Percentiles rank a stretch among this genome's conserved stretches.
phyloP scores from a whole-genome alignment of 176 grass and related monocot genomes.

The Cenchrus americanus region DNA sequence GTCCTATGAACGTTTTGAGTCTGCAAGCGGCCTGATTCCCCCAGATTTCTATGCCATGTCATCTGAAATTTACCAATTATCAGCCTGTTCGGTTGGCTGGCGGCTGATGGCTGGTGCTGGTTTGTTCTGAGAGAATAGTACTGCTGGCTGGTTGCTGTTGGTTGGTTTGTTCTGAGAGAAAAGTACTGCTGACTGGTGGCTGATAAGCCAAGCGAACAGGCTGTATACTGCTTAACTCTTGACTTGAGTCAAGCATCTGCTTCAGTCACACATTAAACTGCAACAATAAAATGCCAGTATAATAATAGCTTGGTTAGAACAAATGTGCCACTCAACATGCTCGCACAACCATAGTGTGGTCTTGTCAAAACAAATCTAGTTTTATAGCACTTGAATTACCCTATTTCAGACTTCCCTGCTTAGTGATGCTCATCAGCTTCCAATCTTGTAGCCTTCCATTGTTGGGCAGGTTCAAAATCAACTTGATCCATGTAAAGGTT shows the following conservation, averaged over 20 bases:
- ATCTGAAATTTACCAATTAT: constrained; percentile 99
- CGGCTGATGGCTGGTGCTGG: too few relatives aligned
- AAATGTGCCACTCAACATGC: constrained; percentile 22
- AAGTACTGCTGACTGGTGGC: too few relatives aligned
- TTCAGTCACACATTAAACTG: constrained; percentile 20
- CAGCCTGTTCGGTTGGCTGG: too few relatives aligned
- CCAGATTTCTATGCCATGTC: constrained; percentile 95
- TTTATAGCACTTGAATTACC: constrained; percentile 52
- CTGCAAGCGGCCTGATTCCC: constrained; percentile 95
- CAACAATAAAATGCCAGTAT: not conserved
- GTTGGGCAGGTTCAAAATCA: constrained; percentile 90
- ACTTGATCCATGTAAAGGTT: constrained; percentile 99
- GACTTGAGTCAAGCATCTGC: not conserved
- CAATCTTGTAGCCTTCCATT: constrained; percentile 88
- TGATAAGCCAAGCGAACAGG: too few relatives aligned
- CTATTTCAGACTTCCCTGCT: constrained; percentile 54
- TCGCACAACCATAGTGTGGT: not conserved
- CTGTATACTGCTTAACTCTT: too few relatives aligned
- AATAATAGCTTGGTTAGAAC: not conserved
- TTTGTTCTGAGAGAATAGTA: too few relatives aligned
- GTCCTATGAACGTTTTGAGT: constrained; percentile 97
- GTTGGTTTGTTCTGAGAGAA: too few relatives aligned
- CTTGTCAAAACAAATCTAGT: not conserved
- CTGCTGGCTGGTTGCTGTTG: too few relatives aligned
- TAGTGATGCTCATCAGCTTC: constrained; percentile 77